Conservation (phyloP, 306 rosid species). For the Phaseolus lunatus region DNA sequence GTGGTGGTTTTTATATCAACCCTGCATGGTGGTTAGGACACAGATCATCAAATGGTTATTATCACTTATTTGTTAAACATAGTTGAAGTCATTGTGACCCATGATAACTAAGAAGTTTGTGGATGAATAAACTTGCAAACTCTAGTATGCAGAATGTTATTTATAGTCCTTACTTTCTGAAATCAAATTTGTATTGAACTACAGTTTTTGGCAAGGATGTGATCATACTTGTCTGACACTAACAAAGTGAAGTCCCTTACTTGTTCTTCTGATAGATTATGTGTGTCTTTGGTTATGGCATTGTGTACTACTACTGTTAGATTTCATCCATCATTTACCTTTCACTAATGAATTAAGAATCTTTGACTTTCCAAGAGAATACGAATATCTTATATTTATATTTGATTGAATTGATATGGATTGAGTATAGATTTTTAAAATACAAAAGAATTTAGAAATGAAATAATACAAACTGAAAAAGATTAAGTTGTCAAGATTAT, state of each 20-base stretch:
- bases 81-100: constrained; percentile 8
- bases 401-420: too few relatives aligned
- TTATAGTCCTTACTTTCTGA: not conserved
- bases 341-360: not conserved
- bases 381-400: not conserved
- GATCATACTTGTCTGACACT: not conserved
- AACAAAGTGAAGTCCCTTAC: not conserved
- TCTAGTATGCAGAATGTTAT: constrained; percentile 17
- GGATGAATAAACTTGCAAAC: constrained; percentile 7
- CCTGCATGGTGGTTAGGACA: constrained; percentile 83
- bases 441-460: too few relatives aligned
- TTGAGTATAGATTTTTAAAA: too few relatives aligned
- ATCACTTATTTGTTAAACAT: constrained; percentile 13
- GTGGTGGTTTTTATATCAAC: constrained; percentile 92
- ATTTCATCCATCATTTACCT: constrained; percentile 1
- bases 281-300: not conserved
- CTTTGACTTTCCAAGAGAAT: not conserved
- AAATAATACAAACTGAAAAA: too few relatives aligned
- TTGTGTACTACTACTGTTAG: not conserved
- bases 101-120: constrained; percentile 2
- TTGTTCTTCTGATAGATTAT: not conserved
- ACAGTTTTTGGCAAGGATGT: constrained; percentile 14
- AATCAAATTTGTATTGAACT: constrained; percentile 9
- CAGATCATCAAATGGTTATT: constrained; percentile 17
- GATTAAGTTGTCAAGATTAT: too few relatives aligned